Conservation (phyloP, 2,329 filamentous ascomycete species). For the Exserohilum turcica region DNA sequence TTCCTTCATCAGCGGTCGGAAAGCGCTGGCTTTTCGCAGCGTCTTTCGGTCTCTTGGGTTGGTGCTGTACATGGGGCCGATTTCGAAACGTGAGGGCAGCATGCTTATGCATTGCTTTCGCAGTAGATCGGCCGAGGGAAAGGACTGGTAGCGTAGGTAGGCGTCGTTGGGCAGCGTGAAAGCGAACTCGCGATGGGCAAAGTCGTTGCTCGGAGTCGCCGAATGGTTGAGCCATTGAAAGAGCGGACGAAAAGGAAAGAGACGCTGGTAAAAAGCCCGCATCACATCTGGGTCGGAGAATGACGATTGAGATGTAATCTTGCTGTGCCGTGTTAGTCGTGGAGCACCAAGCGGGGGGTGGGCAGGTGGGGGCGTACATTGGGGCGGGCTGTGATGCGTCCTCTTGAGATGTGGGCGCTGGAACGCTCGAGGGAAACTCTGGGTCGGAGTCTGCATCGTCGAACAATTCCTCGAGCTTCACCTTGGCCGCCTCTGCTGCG, state of each 20-base stretch:
- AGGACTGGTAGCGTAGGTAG: slow-evolving; percentile 90
- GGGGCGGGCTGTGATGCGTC: slow-evolving; percentile 45
- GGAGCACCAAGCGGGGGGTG: slow-evolving; percentile 1
- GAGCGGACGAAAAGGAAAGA: slow-evolving; percentile 92
- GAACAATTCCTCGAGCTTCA: slow-evolving; percentile 63
- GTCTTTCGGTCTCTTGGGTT: slow-evolving; percentile 94
- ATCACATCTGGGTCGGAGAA: slow-evolving; percentile 80
- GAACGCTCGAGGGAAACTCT: slow-evolving; percentile 63
- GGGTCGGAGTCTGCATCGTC: slow-evolving; percentile 62
- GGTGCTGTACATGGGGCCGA: slow-evolving; percentile 93
- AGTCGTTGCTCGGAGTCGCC: slow-evolving; percentile 82
- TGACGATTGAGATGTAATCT: slow-evolving; percentile 49
- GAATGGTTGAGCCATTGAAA: slow-evolving; percentile 99
- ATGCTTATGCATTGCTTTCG: slow-evolving; percentile 89
- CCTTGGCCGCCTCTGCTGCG: slow-evolving; percentile 39
- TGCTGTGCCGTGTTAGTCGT: slow-evolving; percentile 31
- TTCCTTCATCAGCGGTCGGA: slow-evolving; percentile 89
- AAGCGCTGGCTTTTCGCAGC: slow-evolving; percentile 76
- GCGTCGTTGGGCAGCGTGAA: slow-evolving; percentile 92
- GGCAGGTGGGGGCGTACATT: slow-evolving; percentile 41
- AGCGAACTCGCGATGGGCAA: slow-evolving; percentile 91
- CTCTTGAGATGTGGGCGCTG: slow-evolving; percentile 52
- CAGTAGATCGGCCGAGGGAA: slow-evolving; percentile 71
- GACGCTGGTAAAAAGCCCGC: slow-evolving; percentile 90
- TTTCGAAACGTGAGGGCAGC: slow-evolving; percentile 94